These are phyloP conservation scores for Xylaria castorea DNA, from an alignment of 495 filamentous ascomycete species.

Conservation along the genomic window DNA sequence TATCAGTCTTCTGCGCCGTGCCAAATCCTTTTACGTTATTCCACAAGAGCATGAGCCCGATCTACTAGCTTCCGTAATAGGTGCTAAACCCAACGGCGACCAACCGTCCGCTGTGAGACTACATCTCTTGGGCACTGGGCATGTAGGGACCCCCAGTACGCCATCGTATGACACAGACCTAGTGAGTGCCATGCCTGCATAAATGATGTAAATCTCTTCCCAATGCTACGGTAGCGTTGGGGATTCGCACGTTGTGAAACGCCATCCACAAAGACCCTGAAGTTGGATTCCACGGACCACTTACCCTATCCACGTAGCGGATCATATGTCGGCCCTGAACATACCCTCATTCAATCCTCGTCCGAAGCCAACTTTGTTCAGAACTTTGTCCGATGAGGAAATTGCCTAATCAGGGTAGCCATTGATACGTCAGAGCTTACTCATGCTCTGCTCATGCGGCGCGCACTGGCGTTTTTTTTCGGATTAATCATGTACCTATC, in stretches of 20 bases:
- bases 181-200: not conserved
- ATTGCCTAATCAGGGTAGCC: constrained; percentile 15
- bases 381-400: not conserved
- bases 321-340: constrained; percentile 1
- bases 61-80: constrained; percentile 4
- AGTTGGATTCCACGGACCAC: not conserved
- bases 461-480: not conserved
- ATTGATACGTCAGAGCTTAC: constrained; percentile 12
- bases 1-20: not conserved
- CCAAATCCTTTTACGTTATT: not conserved
- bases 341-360: not conserved
- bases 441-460: not conserved
- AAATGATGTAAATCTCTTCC: constrained; percentile 10
- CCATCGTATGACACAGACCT: not conserved
- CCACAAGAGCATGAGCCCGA: not conserved
- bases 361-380: not conserved
- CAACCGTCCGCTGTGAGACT: constrained; percentile 3
- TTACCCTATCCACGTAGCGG: not conserved
- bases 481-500: not conserved
- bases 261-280: not conserved
- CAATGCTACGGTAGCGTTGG: constrained; percentile 3
- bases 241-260: not conserved
- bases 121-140: constrained; percentile 1
- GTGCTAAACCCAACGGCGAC: not conserved
- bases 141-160: not conserved